Evolutionary conservation across 129 eudicot genomes (phyloP), one percentile per base, ranked within the genome.

Genomic region (Cynara cardunculus): DNA sequence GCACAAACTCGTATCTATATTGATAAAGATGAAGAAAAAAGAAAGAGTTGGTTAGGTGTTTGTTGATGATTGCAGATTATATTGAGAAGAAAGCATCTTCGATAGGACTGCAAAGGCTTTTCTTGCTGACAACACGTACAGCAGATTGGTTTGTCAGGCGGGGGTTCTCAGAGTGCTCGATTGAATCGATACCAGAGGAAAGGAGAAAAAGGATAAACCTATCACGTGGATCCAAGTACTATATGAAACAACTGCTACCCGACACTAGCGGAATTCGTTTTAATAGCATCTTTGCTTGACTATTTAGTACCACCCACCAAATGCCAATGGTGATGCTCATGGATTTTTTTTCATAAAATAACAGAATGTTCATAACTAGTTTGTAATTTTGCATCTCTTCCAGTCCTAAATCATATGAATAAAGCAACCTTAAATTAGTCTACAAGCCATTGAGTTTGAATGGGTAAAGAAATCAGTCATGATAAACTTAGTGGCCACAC

Each of bases 71-170:
- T 80, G 87, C 91, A 95, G 99, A 95, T 89, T 95, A 90, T 82
- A 87, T 92, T 18, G 99, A 95, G 87, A 90, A 90, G 87, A 95
- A 92, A 86, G 94, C 99, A 41, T 92, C 97, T 70, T 85, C 93
- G 3, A 88, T 89, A 26, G 99, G 97, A 79, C 79, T 95, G 49
- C 87, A 86, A 77, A 87, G 71, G 88, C 97, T 95, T 72, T 95
- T 95, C 76, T 87, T 95, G 77, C 91, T 92, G 72, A 95, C 99
- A 74, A 92, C 99, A 2, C 93, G 99, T 70, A 92, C 99, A 3
- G 99, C 96, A 59, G 99, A 95, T 81, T 95, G 99, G 98, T 95
- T 95, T 90, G 97, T 95, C 32, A 89, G 97, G 88, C 94, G 97
- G 31, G 99, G 99, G 26, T 95, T 95, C 81, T 86, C 93, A 0